Base-by-base conservation (phyloP, 164 flowering plant genomes). In the Magnolia kwangsiensis region DNA sequence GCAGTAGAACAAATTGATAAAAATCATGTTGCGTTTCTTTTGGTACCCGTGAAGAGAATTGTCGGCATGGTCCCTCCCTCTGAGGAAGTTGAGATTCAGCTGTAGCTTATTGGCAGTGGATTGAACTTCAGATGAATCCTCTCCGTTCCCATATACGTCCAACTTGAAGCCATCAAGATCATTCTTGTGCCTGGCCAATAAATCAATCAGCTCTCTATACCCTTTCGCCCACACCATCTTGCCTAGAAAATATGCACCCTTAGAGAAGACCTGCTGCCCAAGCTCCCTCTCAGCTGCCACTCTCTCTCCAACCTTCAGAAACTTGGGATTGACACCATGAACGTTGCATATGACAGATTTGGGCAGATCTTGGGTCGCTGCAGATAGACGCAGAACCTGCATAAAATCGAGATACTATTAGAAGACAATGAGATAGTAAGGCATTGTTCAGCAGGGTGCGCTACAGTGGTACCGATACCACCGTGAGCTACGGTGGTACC, bases 161-260 rank as follows among this genome's bases (percentile, higher is more conserved):
- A 96, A 79, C 45, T 91, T 93, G 74, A 96, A 90, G 75, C 92
- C 91, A 78, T 87, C 87, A 74, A 96, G 94, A 50, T 96, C 97
- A 55, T 75, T 88, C 81, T 89, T 90, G 81, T 90, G 92, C 83
- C 89, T 90, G 20, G 88, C 83, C 51, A 96, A 74, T 82, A 96
- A 86, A 86, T 96, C 96, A 72, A 94, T 89, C 81, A 96, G 78
- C 80, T 96, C 99, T 71, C 83, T 82, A 80, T 96, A 94, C 61
- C 98, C 99, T 82, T 96, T 96, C 27, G 98, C 97, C 99, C 99
- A 96, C 7, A 96, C 99, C 99, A 96, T 91, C 85, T 96, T 96
- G 50, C 99, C 98, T 72, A 96, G 78, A 83, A 92, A 96, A 82
- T 96, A 96, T 58, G 99, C 99, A 67, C 98, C 98, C 78, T 96